Base-by-base conservation (phyloP, 345 rosid genomes). In the Iberis pinnata region DNA sequence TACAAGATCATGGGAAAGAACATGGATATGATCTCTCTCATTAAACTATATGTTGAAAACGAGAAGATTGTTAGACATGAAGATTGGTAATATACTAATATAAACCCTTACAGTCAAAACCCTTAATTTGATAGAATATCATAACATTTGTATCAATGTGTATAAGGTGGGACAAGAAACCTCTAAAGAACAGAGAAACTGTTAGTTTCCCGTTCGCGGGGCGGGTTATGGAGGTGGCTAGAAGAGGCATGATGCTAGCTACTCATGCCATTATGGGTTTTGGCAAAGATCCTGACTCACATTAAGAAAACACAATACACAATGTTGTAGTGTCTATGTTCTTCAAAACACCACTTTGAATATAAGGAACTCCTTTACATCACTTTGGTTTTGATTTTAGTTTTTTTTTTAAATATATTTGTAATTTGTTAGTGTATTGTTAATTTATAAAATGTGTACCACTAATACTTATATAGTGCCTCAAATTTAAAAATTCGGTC, bases 241-340 rank as follows among this genome's bases (percentile, higher is more conserved):
- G 88, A 38, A 69, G 90, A 69, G 94, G 86, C 42, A 80, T 86
- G 7, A 83, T 89, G 97, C 52, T 86, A 49, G 88, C 74, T 1
- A 83, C 97, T 37, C 97, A 86, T 77, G 94, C 86, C 52, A 67
- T 86, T 78, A 89, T 83, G 97, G 77, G 89, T 27, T 86, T 86
- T 51, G 95, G 95, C 43, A 86, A 81, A 74, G 97, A 89, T 66
- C 86, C 80, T 3, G 38, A 61, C 10, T n/a, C 43, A 3, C 77
- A 65, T 1, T 56, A 10, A 13, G 18, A 12, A 36, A 6, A 33
- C 18, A 43, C 16, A 9, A 35, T 42, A 6, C 12, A n/a, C n/a
- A n/a, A n/a, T n/a, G n/a, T n/a, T n/a, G n/a, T n/a, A n/a, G n/a
- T n/a, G n/a, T n/a, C n/a, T n/a, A n/a, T n/a, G n/a, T n/a, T n/a